Percentiles rank a stretch among this genome's conserved stretches.
Evolutionary conservation across 169 alveolate genomes (phyloP).

Genomic region (Babesia ovata): DNA sequence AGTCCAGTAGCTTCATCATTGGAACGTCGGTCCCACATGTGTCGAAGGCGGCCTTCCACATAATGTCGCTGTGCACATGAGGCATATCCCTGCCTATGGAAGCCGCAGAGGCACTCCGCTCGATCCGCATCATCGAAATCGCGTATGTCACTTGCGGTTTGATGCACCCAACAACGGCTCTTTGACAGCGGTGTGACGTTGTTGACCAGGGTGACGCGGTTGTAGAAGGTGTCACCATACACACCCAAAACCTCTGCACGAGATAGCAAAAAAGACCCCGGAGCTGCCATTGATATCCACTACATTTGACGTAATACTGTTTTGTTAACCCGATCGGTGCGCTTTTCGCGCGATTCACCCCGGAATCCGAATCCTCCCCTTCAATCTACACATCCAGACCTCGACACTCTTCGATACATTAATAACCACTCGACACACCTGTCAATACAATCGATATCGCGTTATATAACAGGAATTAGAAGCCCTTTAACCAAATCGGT

Average conservation of each 20-base stretch:
- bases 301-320: background rate
- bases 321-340: background rate
- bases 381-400: conserved; percentile 21
- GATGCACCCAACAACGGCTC: conserved; percentile 67
- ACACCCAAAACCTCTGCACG: conserved; percentile 47
- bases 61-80: conserved; percentile 27
- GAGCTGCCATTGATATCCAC: conserved; percentile 1
- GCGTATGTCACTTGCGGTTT: conserved; percentile 37
- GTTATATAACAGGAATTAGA: too few relatives aligned
- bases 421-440: too few relatives aligned
- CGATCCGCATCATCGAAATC: conserved; percentile 2
- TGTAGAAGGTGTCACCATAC: conserved; percentile 47
- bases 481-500: too few relatives aligned
- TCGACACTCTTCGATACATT: too few relatives aligned
- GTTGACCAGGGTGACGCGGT: conserved; percentile 56
- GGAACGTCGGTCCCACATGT: background rate
- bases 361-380: conserved; percentile 4
- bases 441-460: too few relatives aligned
- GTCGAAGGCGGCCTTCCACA: conserved; percentile 3
- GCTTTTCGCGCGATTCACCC: conserved; percentile 9
- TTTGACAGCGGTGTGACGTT: conserved; percentile 25
- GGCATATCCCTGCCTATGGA: conserved; percentile 5
- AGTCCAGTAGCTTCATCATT: conserved; percentile 10
- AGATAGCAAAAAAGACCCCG: conserved; percentile 18
- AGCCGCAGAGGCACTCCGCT: conserved; percentile 40